Evolutionary conservation across 495 filamentous ascomycete genomes (phyloP).

Genomic region (Rostrohypoxylon terebratum): DNA sequence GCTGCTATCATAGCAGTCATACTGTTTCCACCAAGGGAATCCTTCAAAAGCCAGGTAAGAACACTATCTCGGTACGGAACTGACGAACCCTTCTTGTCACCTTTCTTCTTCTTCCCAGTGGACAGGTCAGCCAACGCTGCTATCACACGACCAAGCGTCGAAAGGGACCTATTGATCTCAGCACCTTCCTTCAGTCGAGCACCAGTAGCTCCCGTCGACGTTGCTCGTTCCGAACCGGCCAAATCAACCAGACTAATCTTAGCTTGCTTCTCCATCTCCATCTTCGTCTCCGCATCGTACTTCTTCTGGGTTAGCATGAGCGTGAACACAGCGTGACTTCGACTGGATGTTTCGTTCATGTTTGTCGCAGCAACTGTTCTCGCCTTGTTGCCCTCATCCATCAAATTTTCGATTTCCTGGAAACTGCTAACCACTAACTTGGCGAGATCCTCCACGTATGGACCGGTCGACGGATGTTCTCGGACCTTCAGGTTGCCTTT

Average conservation of each 20-base stretch:
- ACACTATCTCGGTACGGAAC: slow-evolving; percentile 98
- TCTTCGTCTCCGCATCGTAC: slow-evolving; percentile 90
- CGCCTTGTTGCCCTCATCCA: slow-evolving; percentile 99
- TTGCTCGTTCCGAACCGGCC: slow-evolving; percentile 96
- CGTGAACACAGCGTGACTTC: slow-evolving; percentile 98
- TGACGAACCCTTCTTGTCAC: slow-evolving; percentile 65
- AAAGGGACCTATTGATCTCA: slow-evolving; percentile 97
- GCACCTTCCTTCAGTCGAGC: slow-evolving; percentile 97
- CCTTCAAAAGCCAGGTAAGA: slow-evolving; percentile 96
- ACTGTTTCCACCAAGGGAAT: slow-evolving; percentile 97
- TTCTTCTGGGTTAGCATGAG: slow-evolving; percentile 94
- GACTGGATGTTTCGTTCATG: slow-evolving; percentile 99
- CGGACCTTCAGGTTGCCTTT: slow-evolving; percentile 97
- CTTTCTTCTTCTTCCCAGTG: slow-evolving; percentile 85
- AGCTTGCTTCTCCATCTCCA: slow-evolving; percentile 97
- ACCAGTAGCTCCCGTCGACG: slow-evolving; percentile 94
- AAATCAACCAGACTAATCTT: slow-evolving; percentile 98
- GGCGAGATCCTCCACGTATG: slow-evolving; percentile 97
- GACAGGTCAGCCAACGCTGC: slow-evolving; percentile 94
- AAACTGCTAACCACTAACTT: slow-evolving; percentile 98
- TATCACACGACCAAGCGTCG: slow-evolving; percentile 97
- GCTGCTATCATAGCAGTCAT: slow-evolving; percentile 99
- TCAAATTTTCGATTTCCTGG: slow-evolving; percentile 93
- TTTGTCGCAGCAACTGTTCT: slow-evolving; percentile 98
- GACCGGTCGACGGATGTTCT: slow-evolving; percentile 96